Evolutionary conservation across 495 filamentous ascomycete species (phyloP), one percentile per base, ranked within the genome.

Genomic region (Usnea hakonensis): DNA sequence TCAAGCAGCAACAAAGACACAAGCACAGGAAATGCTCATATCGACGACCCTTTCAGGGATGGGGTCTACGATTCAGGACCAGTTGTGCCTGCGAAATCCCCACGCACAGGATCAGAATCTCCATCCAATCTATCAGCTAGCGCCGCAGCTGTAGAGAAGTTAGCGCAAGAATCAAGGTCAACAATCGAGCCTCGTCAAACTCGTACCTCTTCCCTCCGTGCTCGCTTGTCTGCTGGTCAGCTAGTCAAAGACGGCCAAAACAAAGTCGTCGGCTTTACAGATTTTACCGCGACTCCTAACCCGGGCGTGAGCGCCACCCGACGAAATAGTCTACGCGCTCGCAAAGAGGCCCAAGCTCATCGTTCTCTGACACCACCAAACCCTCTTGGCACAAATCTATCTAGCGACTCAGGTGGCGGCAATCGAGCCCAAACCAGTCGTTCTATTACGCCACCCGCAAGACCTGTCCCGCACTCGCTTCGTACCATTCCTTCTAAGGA

Each of bases 141-240:
- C 14, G 64, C 64, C 6, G 50, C 58, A 46, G 57, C 52, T 43
- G 40, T 56, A 9, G 63, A 59, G 46, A 67, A 60, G 50, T 54
- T 54, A 26, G 43, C 55, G 23, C 44, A 57, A 10, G 65, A 64
- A 19, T 21, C 65, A 17, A 64, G 60, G n/a, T 11, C 54, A 23
- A n/a, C 60, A 14, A 53, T 38, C 17, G 58, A 68, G 53, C 60
- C 67, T 19, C 63, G 64, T 17, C 68, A 68, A 58, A 70, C 63
- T 2, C 56, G 64, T 16, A 70, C 68, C 10, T 68, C 66, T 32
- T 70, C 68, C 26, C 61, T 70, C 23, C 67, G 68, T 19, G 66
- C 68, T 57, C 66, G 66, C 32, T 38, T 70, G 11, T 70, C 68
- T 38, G 64, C 66, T 52, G 68, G 63, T 36, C 58, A 70, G 30